A percentile compares a stretch with the other conserved stretches of the same genome.
phyloP scores from a whole-genome alignment of 2,329 filamentous ascomycete genomes.

The Arthrobotrys entomopaga region DNA sequence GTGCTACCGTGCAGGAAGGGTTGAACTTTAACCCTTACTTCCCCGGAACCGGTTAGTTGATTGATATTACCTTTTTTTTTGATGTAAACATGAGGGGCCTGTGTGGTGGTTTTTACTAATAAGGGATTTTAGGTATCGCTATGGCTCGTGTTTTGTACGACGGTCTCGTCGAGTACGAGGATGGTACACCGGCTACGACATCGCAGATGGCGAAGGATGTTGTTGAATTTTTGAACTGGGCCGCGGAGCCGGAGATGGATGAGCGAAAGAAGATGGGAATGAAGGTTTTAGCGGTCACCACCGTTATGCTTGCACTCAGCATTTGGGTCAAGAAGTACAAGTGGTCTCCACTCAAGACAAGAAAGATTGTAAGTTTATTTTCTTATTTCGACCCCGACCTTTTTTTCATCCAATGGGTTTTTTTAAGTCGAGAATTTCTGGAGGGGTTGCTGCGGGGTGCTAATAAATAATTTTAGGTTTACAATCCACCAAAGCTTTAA shows the following conservation, averaged over 20 bases:
- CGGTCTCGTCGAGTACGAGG: conserved; percentile 96
- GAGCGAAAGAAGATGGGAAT: conserved; percentile 99
- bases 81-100: not conserved
- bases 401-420: conserved; percentile 9
- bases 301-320: conserved; percentile 83
- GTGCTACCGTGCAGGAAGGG: conserved; percentile 82
- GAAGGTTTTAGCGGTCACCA: conserved; percentile 87
- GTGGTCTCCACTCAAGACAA: conserved; percentile 95
- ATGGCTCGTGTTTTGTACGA: conserved; percentile 99
- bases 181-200: conserved; percentile 89
- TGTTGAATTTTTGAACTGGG: conserved; percentile 98
- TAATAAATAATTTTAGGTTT: conserved; percentile 55
- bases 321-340: conserved; percentile 99
- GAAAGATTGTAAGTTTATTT: conserved; percentile 73
- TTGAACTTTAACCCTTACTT: conserved; percentile 99
- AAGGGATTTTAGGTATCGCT: conserved; percentile 72
- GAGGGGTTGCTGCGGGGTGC: too few relatives aligned
- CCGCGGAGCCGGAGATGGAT: conserved; percentile 98
- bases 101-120: conserved; percentile 1
- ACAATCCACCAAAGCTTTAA: conserved; percentile 57
- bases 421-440: too few relatives aligned
- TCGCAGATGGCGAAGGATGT: conserved; percentile 99
- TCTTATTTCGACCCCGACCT: conserved; percentile 45
- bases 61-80: conserved; percentile 35
- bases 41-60: conserved; percentile 80